Percentiles rank a stretch among this genome's conserved stretches.
Conservation (phyloP, 176 grass and related monocot species). For the Metroxylon sagu region DNA sequence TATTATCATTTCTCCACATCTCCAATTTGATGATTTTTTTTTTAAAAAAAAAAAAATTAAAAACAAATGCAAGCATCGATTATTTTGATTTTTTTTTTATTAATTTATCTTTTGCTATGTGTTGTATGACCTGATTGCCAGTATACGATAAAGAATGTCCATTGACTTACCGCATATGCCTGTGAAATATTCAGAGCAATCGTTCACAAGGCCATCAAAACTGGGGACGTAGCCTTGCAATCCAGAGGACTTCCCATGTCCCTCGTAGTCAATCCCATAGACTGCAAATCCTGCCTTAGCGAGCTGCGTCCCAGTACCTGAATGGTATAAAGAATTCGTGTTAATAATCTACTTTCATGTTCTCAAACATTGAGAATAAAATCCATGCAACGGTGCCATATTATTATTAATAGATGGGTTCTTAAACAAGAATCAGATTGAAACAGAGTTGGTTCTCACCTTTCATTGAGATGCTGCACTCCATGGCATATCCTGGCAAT, state of each 20-base stretch:
- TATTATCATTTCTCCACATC: too few species aligned
- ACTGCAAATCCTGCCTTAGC: conserved; percentile 52
- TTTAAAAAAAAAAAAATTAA: too few species aligned
- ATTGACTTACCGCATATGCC: conserved; percentile 36
- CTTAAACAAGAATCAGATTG: neutral
- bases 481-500: conserved; percentile 59
- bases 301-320: conserved; percentile 45
- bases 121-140: too few species aligned
- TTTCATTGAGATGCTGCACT: conserved; percentile 84
- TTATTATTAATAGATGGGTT: neutral
- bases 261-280: conserved; percentile 67
- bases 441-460: conserved; percentile 19
- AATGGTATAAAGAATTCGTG: neutral
- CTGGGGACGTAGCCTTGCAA: conserved; percentile 56
- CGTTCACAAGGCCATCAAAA: conserved; percentile 35
- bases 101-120: too few species aligned
- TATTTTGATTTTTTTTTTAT: too few species aligned
- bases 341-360: too few species aligned
- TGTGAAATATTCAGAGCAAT: conserved; percentile 40
- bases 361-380: too few species aligned
- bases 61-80: too few species aligned
- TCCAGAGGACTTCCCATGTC: conserved; percentile 63
- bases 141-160: too few species aligned
- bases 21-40: too few species aligned
- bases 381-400: too few species aligned